phyloP scores from a whole-genome alignment of 2,329 filamentous ascomycete genomes.

The Aspergillus fijiensis region DNA sequence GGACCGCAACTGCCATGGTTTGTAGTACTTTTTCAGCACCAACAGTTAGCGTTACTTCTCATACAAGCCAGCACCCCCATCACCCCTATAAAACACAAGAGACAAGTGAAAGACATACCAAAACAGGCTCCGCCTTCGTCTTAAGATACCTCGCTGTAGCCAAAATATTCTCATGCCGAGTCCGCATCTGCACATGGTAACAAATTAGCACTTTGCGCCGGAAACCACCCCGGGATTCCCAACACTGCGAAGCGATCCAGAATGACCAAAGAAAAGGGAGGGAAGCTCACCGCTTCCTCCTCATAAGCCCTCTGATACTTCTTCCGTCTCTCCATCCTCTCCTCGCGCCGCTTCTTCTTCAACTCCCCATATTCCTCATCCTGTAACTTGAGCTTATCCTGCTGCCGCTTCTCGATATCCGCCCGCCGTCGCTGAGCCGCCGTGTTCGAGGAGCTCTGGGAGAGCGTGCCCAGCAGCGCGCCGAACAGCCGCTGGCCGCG shows the following conservation, averaged over 20 bases:
- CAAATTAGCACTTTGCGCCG: slow-evolving; percentile 22
- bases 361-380: slow-evolving; percentile 69
- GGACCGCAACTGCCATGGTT: slow-evolving; percentile 72
- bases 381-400: slow-evolving; percentile 75
- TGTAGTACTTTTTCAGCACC: slow-evolving; percentile 66
- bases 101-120: slow-evolving; percentile 58
- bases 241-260: neutral
- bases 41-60: neutral
- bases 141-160: slow-evolving; percentile 70
- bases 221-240: too few relatives aligned
- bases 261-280: slow-evolving; percentile 19
- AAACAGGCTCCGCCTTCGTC: slow-evolving; percentile 68
- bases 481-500: slow-evolving; percentile 85
- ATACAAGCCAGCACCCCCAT: neutral
- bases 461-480: slow-evolving; percentile 73
- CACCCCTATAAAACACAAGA: slow-evolving; percentile 2
- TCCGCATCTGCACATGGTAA: slow-evolving; percentile 60
- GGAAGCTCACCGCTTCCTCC: slow-evolving; percentile 65
- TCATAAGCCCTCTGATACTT: slow-evolving; percentile 74
- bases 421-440: slow-evolving; percentile 66
- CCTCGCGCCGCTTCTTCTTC: slow-evolving; percentile 64
- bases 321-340: slow-evolving; percentile 60
- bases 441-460: slow-evolving; percentile 64
- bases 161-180: slow-evolving; percentile 70
- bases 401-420: slow-evolving; percentile 80